phyloP scores from a whole-genome alignment of 179 eudicot genomes.

The Drosera spatulata region DNA sequence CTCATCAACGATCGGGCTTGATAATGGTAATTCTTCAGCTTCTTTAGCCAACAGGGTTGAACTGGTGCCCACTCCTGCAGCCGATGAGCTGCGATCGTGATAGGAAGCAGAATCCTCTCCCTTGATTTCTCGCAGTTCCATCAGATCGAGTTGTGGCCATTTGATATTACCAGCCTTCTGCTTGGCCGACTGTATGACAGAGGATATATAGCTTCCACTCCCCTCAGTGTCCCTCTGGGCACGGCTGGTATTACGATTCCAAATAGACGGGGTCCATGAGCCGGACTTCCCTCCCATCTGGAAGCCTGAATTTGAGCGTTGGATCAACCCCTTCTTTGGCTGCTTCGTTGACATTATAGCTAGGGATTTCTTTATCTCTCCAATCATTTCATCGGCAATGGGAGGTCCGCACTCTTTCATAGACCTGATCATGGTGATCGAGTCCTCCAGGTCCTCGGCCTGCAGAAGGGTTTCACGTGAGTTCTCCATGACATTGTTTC shows the following conservation, averaged over 20 bases:
- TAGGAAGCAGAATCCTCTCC: slow-evolving; percentile 10
- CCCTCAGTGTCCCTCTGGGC: slow-evolving; percentile 26
- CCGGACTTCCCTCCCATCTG: slow-evolving; percentile 34
- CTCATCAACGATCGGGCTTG: slow-evolving; percentile 31
- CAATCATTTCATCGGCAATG: slow-evolving; percentile 63
- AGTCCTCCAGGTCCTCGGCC: slow-evolving; percentile 81
- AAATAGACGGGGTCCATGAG: slow-evolving; percentile 46
- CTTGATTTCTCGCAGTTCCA: slow-evolving; percentile 4
- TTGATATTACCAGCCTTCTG: slow-evolving; percentile 27
- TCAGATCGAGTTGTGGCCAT: slow-evolving; percentile 20
- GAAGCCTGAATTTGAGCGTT: slow-evolving; percentile 29
- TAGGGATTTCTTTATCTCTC: slow-evolving; percentile 49
- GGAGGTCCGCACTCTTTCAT: slow-evolving; percentile 79
- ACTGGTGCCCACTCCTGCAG: slow-evolving; percentile 9
- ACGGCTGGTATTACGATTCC: slow-evolving; percentile 27
- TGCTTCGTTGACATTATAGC: slow-evolving; percentile 49
- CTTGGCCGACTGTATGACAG: slow-evolving; percentile 50
- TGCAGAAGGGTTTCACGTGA: slow-evolving; percentile 59
- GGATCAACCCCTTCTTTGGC: slow-evolving; percentile 42
- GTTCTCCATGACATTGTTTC: slow-evolving; percentile 30
- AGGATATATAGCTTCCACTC: slow-evolving; percentile 36
- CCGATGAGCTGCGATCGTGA: slow-evolving; percentile 2
- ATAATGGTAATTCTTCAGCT: slow-evolving; percentile 36
- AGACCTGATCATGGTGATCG: slow-evolving; percentile 48
- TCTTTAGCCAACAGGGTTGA: slow-evolving; percentile 14